These are phyloP conservation scores for Ajuga reptans DNA, from an alignment of 305 asterid genomes.

Conservation along the genomic window DNA sequence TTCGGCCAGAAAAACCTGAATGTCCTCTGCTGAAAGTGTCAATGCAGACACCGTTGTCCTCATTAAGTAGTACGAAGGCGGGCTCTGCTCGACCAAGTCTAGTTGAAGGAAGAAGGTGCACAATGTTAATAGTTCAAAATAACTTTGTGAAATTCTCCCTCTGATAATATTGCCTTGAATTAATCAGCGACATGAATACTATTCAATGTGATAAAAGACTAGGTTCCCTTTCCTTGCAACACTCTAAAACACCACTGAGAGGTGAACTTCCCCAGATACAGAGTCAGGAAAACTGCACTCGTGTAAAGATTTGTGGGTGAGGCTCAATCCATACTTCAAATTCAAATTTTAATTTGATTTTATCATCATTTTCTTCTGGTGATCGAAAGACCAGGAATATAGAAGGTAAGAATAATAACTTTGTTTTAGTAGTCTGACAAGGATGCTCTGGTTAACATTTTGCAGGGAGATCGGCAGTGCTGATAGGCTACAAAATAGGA, in stretches of 20 bases:
- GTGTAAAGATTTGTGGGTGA: constrained; percentile 34
- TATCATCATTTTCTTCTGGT: not conserved
- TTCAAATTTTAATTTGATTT: not conserved
- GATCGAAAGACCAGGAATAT: constrained; percentile 8
- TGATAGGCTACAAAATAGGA: constrained; percentile 24
- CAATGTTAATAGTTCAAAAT: constrained; percentile 10
- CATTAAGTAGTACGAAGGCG: constrained; percentile 28
- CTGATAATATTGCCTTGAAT: constrained; percentile 17
- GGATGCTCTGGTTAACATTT: constrained; percentile 17
- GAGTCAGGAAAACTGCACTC: constrained; percentile 34
- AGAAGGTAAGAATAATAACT: not conserved
- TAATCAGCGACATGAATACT: constrained; percentile 30
- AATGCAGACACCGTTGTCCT: constrained; percentile 32
- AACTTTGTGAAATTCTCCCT: constrained; percentile 1
- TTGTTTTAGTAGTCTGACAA: constrained; percentile 15
- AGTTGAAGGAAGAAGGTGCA: constrained; percentile 41
- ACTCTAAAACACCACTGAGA: constrained; percentile 29
- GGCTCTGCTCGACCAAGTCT: constrained; percentile 30
- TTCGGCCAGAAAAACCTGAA: constrained; percentile 37
- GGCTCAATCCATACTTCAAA: constrained; percentile 22
- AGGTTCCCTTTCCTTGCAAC: constrained; percentile 32
- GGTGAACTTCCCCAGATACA: constrained; percentile 33
- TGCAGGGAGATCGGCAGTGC: constrained; percentile 26
- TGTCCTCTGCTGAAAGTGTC: constrained; percentile 25
- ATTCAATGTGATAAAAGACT: constrained; percentile 30